Conservation (phyloP, 1,284 basidiomycete genomes). For the Rhodotorula sp. region DNA sequence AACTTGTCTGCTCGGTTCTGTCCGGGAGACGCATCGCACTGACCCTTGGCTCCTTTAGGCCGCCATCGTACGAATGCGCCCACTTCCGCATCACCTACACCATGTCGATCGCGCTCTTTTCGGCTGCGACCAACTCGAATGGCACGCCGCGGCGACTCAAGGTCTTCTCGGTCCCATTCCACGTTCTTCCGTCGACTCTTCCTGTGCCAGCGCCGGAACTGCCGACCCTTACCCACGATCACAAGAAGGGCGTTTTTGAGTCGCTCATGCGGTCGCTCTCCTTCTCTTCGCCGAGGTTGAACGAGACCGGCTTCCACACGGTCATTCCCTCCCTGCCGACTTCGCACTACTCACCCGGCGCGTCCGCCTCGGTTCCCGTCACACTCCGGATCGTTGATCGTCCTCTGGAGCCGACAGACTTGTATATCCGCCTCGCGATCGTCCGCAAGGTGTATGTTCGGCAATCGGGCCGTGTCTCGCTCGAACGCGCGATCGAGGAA, state of each 20-base stretch:
- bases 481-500: slow-evolving; percentile 36
- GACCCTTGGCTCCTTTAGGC: slow-evolving; percentile 27
- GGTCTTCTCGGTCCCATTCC: slow-evolving; percentile 46
- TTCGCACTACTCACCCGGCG: slow-evolving; percentile 45
- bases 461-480: slow-evolving; percentile 38
- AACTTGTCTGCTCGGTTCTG: not conserved
- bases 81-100: slow-evolving; percentile 47
- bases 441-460: slow-evolving; percentile 47
- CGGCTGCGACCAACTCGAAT: slow-evolving; percentile 32
- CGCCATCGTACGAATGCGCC: slow-evolving; percentile 45
- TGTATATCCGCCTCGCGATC: slow-evolving; percentile 47
- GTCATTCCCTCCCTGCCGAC: slow-evolving; percentile 46
- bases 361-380: slow-evolving; percentile 44
- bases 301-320: slow-evolving; percentile 45
- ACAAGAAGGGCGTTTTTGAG: slow-evolving; percentile 41
- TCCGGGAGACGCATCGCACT: accelerated
- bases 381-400: slow-evolving; percentile 46
- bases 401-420: slow-evolving; percentile 46
- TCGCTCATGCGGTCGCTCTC: slow-evolving; percentile 42
- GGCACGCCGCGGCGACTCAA: slow-evolving; percentile 45
- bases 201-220: slow-evolving; percentile 42
- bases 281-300: slow-evolving; percentile 33
- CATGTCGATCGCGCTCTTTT: slow-evolving; percentile 47
- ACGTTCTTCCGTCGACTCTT: slow-evolving; percentile 46
- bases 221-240: slow-evolving; percentile 42